Evolutionary conservation across 345 rosid genomes (phyloP).

Genomic region (Physaria fendleri): DNA sequence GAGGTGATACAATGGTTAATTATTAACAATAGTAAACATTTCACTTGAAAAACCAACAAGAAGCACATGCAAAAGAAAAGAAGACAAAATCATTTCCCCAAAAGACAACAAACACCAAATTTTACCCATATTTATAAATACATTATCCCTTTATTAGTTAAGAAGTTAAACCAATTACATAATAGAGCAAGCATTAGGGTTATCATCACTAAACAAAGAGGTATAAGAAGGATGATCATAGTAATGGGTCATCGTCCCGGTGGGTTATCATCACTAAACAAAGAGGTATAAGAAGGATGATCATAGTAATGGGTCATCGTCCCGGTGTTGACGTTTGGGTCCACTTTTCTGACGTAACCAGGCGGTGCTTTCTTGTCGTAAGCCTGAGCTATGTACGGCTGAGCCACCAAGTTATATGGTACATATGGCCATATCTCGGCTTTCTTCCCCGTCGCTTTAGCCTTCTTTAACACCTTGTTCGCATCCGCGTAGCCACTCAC

Average conservation of each 20-base stretch:
- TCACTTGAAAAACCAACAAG: background rate
- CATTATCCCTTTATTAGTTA: background rate
- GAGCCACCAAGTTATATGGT: slow-evolving; percentile 84
- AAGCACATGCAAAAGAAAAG: slow-evolving; percentile 25
- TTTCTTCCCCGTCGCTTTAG: slow-evolving; percentile 82
- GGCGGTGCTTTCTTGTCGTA: slow-evolving; percentile 98
- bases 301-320: slow-evolving; percentile 45
- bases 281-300: slow-evolving; percentile 44
- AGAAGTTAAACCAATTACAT: slow-evolving; percentile 37
- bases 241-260: slow-evolving; percentile 35
- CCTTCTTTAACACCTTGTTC: slow-evolving; percentile 77
- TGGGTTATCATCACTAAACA: slow-evolving; percentile 66
- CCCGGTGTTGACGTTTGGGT: slow-evolving; percentile 33
- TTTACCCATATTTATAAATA: background rate
- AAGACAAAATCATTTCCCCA: slow-evolving; percentile 10
- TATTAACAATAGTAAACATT: slow-evolving; percentile 10
- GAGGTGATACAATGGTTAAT: background rate
- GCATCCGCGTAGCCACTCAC: slow-evolving; percentile 80
- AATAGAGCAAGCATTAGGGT: slow-evolving; percentile 88
- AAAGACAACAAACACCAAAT: slow-evolving; percentile 3
- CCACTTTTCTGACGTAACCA: slow-evolving; percentile 78
- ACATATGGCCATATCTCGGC: slow-evolving; percentile 97
- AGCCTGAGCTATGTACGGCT: slow-evolving; percentile 61
- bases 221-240: slow-evolving; percentile 55
- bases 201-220: slow-evolving; percentile 71